A percentile compares a stretch with the other conserved stretches of the same genome.
Conservation (phyloP, 2,329 filamentous ascomycete species). For the Annulohypoxylon truncatum region DNA sequence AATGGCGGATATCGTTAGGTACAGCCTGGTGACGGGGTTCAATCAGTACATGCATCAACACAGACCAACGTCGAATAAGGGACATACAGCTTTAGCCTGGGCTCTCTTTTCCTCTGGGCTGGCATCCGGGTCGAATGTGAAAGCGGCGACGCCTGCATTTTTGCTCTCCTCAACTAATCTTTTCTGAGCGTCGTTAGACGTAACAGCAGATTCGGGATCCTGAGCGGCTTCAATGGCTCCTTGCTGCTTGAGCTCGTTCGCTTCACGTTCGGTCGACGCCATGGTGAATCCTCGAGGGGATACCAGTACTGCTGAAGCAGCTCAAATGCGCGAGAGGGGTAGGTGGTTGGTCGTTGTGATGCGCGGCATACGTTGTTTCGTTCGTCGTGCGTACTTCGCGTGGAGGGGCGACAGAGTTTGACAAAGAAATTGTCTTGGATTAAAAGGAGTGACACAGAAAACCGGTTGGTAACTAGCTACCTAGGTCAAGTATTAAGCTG, state of each 20-base stretch:
- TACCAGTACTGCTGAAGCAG: constrained; percentile 46
- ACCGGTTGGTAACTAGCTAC: constrained; percentile 2
- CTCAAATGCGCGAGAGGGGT: constrained; percentile 29
- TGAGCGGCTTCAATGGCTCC: constrained; percentile 81
- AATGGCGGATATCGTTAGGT: constrained; percentile 72
- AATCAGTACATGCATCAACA: constrained; percentile 23
- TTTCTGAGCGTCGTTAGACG: constrained; percentile 77
- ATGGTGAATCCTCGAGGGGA: constrained; percentile 42
- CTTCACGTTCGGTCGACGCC: constrained; percentile 51
- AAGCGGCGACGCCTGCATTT: constrained; percentile 82
- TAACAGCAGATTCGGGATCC: constrained; percentile 75
- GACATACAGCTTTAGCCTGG: constrained; percentile 78
- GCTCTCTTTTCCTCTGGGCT: constrained; percentile 84
- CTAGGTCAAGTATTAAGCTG: constrained; percentile 14
- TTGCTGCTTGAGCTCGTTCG: constrained; percentile 81
- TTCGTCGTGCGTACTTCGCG: constrained; percentile 1
- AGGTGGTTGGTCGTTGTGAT: constrained; percentile 7
- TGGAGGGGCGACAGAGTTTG: neutral
- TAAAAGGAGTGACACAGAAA: constrained; percentile 23
- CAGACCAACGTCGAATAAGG: constrained; percentile 2
- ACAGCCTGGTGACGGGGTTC: constrained; percentile 61
- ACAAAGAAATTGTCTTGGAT: constrained; percentile 17
- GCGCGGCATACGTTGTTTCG: constrained; percentile 16
- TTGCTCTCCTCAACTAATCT: constrained; percentile 81
- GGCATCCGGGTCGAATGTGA: constrained; percentile 88